A percentile compares a stretch with the other conserved stretches of the same genome.
Evolutionary conservation across 805 yeast species (phyloP).

Genomic region (Lachancea sp.): DNA sequence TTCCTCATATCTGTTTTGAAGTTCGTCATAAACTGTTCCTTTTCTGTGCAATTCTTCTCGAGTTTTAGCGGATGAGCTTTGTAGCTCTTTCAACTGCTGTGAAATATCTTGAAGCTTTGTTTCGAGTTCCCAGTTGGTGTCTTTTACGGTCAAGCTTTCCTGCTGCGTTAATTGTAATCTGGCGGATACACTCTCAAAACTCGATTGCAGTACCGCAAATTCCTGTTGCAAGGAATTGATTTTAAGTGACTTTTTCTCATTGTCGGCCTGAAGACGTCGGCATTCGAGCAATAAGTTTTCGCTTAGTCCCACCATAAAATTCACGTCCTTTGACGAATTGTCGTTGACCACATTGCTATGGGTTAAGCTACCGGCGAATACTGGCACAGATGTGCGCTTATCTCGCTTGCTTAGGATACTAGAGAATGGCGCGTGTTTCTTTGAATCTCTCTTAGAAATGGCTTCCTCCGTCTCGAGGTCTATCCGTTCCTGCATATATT

Average conservation of each 20-base stretch:
- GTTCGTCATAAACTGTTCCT: conserved; percentile 31
- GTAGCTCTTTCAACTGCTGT: conserved; percentile 33
- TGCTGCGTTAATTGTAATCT: conserved; percentile 2
- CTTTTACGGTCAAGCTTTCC: conserved; percentile 46
- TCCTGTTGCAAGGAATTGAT: conserved; percentile 41
- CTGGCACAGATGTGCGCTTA: conserved; percentile 16
- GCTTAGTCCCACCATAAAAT: conserved; percentile 66
- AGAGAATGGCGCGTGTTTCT: conserved; percentile 8
- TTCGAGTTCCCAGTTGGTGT: conserved; percentile 62
- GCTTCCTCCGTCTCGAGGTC: conserved; percentile 14
- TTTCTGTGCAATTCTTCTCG: conserved; percentile 38
- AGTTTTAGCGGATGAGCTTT: conserved; percentile 39
- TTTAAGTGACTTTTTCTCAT: conserved; percentile 40
- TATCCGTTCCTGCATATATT: conserved; percentile 19
- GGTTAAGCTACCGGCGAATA: conserved; percentile 22
- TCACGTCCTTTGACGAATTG: conserved; percentile 51
- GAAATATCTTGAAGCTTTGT: conserved; percentile 38
- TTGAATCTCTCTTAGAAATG: conserved; percentile 3
- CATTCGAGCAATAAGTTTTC: conserved; percentile 67
- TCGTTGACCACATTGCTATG: conserved; percentile 26
- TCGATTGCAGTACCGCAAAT: conserved; percentile 28
- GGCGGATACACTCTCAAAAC: conserved; percentile 16
- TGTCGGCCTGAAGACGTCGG: conserved; percentile 62
- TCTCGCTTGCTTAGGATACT: conserved; percentile 11
- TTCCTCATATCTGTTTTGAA: conserved; percentile 46